Conservation (phyloP, 352 stramenopile species). For the Paralagenidium karlingii region DNA sequence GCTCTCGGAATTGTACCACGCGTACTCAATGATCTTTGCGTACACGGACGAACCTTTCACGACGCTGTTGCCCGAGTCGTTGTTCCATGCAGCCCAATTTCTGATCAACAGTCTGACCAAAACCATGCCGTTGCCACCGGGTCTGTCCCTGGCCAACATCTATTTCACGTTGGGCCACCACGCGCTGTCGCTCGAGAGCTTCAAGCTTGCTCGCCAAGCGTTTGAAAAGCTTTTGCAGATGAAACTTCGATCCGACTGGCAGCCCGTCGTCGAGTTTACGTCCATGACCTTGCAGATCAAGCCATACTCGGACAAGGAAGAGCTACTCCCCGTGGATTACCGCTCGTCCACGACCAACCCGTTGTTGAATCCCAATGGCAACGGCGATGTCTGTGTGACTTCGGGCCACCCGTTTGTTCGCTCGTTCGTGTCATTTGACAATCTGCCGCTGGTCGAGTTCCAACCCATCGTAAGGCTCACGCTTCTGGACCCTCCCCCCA, state of each 20-base stretch:
- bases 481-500: not conserved
- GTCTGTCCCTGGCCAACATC: constrained; percentile 84
- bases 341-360: constrained; percentile 88
- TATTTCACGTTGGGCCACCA: constrained; percentile 93
- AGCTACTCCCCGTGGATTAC: constrained; percentile 92
- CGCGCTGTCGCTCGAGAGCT: constrained; percentile 82
- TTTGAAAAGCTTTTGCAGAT: constrained; percentile 91
- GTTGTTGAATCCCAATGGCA: constrained; percentile 82
- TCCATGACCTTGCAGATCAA: constrained; percentile 89
- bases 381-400: constrained; percentile 84
- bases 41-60: constrained; percentile 94
- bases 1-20: constrained; percentile 88
- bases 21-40: constrained; percentile 85
- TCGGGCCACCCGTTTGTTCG: constrained; percentile 92
- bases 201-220: constrained; percentile 85
- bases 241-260: constrained; percentile 76
- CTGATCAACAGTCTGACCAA: constrained; percentile 85
- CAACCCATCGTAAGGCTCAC: constrained; percentile 28
- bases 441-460: constrained; percentile 93
- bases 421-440: constrained; percentile 93
- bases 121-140: constrained; percentile 25
- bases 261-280: constrained; percentile 82
- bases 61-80: constrained; percentile 77
- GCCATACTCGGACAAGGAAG: constrained; percentile 86
- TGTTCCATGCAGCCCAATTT: constrained; percentile 89